These are phyloP conservation scores for Ceratobasidium sp. DNA, from an alignment of 1,284 basidiomycete genomes.

Conservation along the genomic window DNA sequence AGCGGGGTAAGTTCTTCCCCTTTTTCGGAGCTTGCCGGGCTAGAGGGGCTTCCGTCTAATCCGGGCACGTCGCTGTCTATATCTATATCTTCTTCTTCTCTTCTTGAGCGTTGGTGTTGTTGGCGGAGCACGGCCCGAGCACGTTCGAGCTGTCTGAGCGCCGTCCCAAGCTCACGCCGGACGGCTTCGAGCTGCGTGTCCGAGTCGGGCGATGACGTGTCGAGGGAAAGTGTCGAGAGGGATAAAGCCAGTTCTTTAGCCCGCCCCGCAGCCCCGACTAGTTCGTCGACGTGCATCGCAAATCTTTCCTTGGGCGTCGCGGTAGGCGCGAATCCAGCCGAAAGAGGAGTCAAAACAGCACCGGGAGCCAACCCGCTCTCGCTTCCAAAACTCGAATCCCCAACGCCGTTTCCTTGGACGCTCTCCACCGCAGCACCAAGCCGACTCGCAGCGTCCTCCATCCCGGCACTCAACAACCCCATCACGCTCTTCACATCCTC, in stretches of 20 bases:
- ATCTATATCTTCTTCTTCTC: slow-evolving; percentile 41
- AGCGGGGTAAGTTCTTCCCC: slow-evolving; percentile 35
- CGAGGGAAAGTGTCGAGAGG: slow-evolving; percentile 49
- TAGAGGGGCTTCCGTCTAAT: slow-evolving; percentile 40
- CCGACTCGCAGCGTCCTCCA: slow-evolving; percentile 72
- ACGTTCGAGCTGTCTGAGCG: slow-evolving; percentile 81
- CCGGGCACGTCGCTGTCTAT: slow-evolving; percentile 17
- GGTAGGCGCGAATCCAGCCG: slow-evolving; percentile 29
- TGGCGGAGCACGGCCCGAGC: slow-evolving; percentile 74
- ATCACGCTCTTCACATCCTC: slow-evolving; percentile 81
- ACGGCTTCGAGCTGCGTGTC: slow-evolving; percentile 74
- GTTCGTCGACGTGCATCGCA: slow-evolving; percentile 24
- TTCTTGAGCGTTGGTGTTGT: slow-evolving; percentile 6
- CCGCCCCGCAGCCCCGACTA: not conserved
- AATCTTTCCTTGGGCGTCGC: slow-evolving; percentile 21
- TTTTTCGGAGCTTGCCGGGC: slow-evolving; percentile 43
- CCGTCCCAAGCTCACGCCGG: slow-evolving; percentile 78
- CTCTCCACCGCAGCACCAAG: slow-evolving; percentile 73
- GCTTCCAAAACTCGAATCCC: slow-evolving; percentile 15
- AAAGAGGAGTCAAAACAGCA: slow-evolving; percentile 7
- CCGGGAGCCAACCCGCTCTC: not conserved
- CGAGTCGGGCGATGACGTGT: slow-evolving; percentile 56
- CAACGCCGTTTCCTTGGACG: slow-evolving; percentile 64
- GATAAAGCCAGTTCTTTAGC: slow-evolving; percentile 7
- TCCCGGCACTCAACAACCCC: slow-evolving; percentile 72